Evolutionary conservation across 495 filamentous ascomycete species (phyloP).

Genomic region (Cudoniella acicularis): DNA sequence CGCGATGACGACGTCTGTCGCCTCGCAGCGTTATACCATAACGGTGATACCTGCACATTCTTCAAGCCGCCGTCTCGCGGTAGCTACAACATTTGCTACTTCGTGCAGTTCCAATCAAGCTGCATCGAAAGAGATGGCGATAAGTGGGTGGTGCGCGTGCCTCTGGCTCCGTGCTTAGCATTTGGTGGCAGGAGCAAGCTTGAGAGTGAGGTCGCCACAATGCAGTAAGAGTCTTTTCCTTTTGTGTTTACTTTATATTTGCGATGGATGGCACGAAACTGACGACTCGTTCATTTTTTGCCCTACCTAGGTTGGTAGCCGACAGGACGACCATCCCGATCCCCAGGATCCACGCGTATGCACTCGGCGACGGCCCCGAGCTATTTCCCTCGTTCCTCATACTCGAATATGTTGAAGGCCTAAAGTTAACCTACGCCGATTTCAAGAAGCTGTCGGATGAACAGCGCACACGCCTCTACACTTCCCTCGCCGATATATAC

Average conservation of each 20-base stretch:
- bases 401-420: constrained; percentile 28
- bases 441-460: constrained; percentile 17
- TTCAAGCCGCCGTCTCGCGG: constrained; percentile 25
- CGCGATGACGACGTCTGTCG: constrained; percentile 14
- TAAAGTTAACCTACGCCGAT: constrained; percentile 18
- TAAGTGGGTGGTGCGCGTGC: constrained; percentile 31
- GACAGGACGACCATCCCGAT: constrained; percentile 30
- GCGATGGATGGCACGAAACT: constrained; percentile 10
- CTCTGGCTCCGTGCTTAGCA: constrained; percentile 26
- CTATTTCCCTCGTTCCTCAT: constrained; percentile 27
- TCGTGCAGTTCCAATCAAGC: constrained; percentile 26
- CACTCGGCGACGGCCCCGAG: constrained; percentile 14
- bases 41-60: constrained; percentile 25
- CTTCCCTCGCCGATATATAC: constrained; percentile 26
- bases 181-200: constrained; percentile 24
- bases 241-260: too few species aligned
- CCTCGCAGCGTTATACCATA: constrained; percentile 20
- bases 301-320: constrained; percentile 26
- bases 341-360: constrained; percentile 25
- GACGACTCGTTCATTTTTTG: constrained; percentile 2
- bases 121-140: constrained; percentile 10
- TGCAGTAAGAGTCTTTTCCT: constrained; percentile 25
- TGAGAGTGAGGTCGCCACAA: constrained; percentile 28
- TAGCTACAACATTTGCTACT: constrained; percentile 33
- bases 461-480: constrained; percentile 19